Conservation (phyloP, 139 green algal species). For the Nannochloris sp. region DNA sequence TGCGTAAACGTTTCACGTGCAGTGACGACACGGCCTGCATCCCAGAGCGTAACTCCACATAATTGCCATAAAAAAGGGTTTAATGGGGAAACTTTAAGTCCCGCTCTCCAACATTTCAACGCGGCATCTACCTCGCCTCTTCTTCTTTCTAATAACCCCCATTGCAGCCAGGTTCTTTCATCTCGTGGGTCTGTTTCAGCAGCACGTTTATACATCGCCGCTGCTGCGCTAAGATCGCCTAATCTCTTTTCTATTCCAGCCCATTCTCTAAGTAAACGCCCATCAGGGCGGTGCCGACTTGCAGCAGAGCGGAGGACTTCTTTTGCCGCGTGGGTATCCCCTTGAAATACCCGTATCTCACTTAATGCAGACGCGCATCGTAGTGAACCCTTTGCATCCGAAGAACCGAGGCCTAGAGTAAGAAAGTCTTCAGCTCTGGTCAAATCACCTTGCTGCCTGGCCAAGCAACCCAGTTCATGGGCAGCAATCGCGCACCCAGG, state of each 20-base stretch:
- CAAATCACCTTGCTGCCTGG: constrained; percentile 40
- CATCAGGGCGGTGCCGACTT: neutral
- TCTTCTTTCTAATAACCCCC: constrained; percentile 58
- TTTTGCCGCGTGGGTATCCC: constrained; percentile 25
- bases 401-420: constrained; percentile 11
- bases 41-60: constrained; percentile 21
- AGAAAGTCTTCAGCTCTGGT: constrained; percentile 30
- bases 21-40: constrained; percentile 6
- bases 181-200: constrained; percentile 23
- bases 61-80: constrained; percentile 65
- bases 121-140: constrained; percentile 26
- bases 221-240: constrained; percentile 29
- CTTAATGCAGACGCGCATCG: constrained; percentile 53
- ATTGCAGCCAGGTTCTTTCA: constrained; percentile 64
- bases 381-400: constrained; percentile 31
- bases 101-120: constrained; percentile 40
- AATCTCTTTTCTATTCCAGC: constrained; percentile 61
- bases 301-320: constrained; percentile 18
- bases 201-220: constrained; percentile 21
- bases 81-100: constrained; percentile 31
- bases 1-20: constrained; percentile 34
- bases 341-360: constrained; percentile 44
- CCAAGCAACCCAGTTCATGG: constrained; percentile 40
- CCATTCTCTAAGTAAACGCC: constrained; percentile 49
- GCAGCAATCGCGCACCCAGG: constrained; percentile 41